Evolutionary conservation across 495 filamentous ascomycete species (phyloP).

Genomic region (Choiromyces venosus): DNA sequence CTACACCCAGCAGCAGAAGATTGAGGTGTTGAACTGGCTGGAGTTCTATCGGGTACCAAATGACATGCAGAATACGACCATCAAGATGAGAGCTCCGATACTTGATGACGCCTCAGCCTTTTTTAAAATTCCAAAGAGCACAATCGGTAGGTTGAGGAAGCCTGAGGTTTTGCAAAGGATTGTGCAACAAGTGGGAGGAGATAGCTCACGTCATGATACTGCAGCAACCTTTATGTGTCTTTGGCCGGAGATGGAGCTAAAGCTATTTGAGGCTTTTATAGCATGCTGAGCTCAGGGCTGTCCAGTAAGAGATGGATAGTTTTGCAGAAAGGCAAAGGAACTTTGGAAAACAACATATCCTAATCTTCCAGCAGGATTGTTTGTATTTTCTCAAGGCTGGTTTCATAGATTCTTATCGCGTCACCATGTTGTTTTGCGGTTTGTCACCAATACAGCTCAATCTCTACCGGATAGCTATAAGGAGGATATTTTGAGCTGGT

Average conservation of each 20-base stretch:
- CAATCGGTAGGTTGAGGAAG: not conserved
- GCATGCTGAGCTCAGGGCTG: no score
- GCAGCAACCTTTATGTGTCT: not conserved
- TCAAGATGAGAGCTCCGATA: not conserved
- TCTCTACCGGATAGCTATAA: conserved; percentile 12
- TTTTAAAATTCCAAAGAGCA: not conserved
- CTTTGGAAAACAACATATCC: conserved; percentile 20
- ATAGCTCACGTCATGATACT: not conserved
- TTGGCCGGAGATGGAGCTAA: not conserved
- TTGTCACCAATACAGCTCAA: conserved; percentile 15
- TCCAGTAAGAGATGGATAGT: not conserved
- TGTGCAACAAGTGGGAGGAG: not conserved
- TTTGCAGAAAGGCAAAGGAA: not conserved
- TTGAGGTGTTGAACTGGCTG: not conserved
- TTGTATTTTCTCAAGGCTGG: conserved; percentile 13
- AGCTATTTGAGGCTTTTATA: not conserved
- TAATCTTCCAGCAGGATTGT: not conserved
- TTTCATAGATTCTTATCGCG: conserved; percentile 13
- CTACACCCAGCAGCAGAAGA: not conserved
- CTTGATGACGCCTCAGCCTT: not conserved
- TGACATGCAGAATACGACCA: not conserved
- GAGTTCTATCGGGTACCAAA: not conserved
- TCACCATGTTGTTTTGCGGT: conserved; percentile 14
- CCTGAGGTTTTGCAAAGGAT: not conserved
- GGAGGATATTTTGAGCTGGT: conserved; percentile 14